Evolutionary conservation across 2,329 filamentous ascomycete genomes (phyloP), one percentile per base, ranked within the genome.

Genomic region (Apiospora aurea): DNA sequence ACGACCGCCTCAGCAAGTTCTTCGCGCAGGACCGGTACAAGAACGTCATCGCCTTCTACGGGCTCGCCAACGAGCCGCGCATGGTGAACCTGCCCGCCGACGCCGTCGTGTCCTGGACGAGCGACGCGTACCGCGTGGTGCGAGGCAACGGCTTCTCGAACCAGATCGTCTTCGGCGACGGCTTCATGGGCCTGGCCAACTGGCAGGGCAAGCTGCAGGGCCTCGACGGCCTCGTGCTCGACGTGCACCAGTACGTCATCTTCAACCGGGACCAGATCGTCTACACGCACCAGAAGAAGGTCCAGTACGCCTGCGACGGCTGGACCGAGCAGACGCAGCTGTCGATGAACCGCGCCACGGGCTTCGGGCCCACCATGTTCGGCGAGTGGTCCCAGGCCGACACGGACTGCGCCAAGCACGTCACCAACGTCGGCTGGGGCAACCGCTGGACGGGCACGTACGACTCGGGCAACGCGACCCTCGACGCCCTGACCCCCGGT

Each of bases 351-450:
- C 92, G 87, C 5, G 82, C 85, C 5, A 94, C 91, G 0, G 96
- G 96, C 13, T 99, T 96, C 84, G 96, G 96, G 0, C 95, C 96
- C 0, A 98, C 95, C 24, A 90, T 98, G 76, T 95, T 97, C 81
- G 96, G 96, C 75, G 96, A 99, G 86, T 99, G 95, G 95, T 96
- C 93, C 0, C 96, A 98, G 85, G 96, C 96, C 51, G 96, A 99
- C 83, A 98, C 96, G 1, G 96, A 99, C 85, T 99, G 96, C 84
- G 92, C 95, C 0, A 82, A 88, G 72, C 91, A 94, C 82, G 89
- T 99, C 77, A 98, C 97, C 82, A 96, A 97, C 82, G 94, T 98
- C 49, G 92, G 92, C 77, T 90, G 91, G 79, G 96, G 96, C 66
- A 95, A 92, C 69, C 92, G 96, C 70, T 99, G 96, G 96, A 93